phyloP scores from a whole-genome alignment of 2,329 filamentous ascomycete genomes.

The Diaporthe batatas region DNA sequence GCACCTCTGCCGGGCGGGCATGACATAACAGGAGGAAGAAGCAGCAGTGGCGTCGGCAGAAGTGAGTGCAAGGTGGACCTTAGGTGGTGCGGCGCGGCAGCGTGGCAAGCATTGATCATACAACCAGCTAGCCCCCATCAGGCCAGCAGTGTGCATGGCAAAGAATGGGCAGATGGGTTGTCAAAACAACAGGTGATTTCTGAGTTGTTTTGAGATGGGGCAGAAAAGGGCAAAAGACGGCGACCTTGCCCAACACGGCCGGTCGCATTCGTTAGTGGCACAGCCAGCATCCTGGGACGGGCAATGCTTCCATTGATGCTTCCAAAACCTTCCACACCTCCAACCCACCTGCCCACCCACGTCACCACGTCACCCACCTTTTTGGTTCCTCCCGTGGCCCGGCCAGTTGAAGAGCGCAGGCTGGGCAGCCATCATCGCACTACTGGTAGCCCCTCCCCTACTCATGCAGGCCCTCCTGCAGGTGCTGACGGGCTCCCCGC shows the following conservation, averaged over 20 bases:
- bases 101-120: neutral
- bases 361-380: neutral
- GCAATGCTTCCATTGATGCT: conserved; percentile 30
- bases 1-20: neutral
- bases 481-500: conserved; percentile 25
- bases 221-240: neutral
- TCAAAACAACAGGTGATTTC: neutral
- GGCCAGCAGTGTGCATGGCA: too few relatives aligned
- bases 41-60: neutral
- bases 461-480: conserved; percentile 29
- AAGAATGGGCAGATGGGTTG: too few relatives aligned
- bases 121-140: neutral
- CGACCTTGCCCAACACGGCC: conserved; percentile 5
- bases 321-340: conserved; percentile 34
- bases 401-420: neutral
- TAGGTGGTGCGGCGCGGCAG: neutral
- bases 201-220: neutral
- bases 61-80: neutral
- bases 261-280: conserved; percentile 22
- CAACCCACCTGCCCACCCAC: too few relatives aligned
- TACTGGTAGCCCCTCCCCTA: conserved; percentile 10
- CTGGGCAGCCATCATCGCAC: too few relatives aligned
- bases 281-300: conserved; percentile 16
- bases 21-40: too few relatives aligned
- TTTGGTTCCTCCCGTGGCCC: neutral